These are phyloP conservation scores for Phaeosphaeriaceae sp. DNA, from an alignment of 2,329 filamentous ascomycete species.

Conservation along the genomic window DNA sequence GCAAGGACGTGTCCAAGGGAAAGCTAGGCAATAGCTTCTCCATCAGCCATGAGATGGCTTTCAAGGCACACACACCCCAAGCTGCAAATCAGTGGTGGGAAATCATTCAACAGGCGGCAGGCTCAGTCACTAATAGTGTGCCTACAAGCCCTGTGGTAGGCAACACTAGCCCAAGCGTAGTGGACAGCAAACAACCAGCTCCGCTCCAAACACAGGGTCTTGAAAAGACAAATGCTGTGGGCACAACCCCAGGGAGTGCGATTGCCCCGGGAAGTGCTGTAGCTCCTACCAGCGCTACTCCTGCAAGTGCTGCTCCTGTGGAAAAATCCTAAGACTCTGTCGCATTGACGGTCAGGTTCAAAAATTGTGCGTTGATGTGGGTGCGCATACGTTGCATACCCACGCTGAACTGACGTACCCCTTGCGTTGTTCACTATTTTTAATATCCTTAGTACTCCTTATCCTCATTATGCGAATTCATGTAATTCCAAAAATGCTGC, in stretches of 20 bases:
- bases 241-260: conserved; percentile 23
- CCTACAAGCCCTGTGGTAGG: conserved; percentile 45
- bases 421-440: no score
- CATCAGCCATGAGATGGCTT: conserved; percentile 78
- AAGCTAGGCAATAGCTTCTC: conserved; percentile 81
- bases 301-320: no score
- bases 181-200: conserved; percentile 26
- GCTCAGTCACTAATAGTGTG: conserved; percentile 50
- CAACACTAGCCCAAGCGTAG: conserved; percentile 21
- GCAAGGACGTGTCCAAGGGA: conserved; percentile 83
- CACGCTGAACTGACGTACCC: no score
- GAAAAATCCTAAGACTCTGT: no score
- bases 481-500: no score
- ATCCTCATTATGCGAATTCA: no score
- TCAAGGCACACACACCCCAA: conserved; percentile 82
- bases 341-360: no score
- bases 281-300: conserved; percentile 20
- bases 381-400: no score
- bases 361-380: no score
- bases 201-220: conserved; percentile 45
- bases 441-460: no score
- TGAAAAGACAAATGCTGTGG: conserved; percentile 23
- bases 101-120: conserved; percentile 68
- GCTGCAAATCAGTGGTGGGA: conserved; percentile 88
- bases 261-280: conserved; percentile 24